phyloP scores from a whole-genome alignment of 106 monocot species.

The Dendrobium nobile region DNA sequence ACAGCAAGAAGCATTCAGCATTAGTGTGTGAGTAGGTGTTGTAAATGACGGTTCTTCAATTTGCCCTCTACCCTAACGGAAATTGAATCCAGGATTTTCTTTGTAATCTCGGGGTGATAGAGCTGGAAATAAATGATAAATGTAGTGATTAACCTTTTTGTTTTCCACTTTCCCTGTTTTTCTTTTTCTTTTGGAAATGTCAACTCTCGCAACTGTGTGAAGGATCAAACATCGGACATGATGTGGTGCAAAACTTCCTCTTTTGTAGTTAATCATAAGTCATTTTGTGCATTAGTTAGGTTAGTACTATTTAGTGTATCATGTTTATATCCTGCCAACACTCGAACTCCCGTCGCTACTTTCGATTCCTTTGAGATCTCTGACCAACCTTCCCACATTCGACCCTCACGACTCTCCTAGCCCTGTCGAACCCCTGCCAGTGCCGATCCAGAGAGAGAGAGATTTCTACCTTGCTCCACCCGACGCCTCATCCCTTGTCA shows the following conservation, averaged over 20 bases:
- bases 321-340: neutral
- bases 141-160: neutral
- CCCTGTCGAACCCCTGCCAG: too few relatives aligned
- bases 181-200: neutral
- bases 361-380: too few relatives aligned
- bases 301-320: neutral
- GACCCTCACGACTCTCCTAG: too few relatives aligned
- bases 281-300: neutral
- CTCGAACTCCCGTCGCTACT: too few relatives aligned
- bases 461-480: too few relatives aligned
- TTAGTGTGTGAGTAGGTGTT: neutral
- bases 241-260: neutral
- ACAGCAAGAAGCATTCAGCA: neutral
- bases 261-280: neutral
- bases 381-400: too few relatives aligned
- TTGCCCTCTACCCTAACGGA: neutral
- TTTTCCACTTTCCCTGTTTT: neutral
- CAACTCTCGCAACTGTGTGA: neutral
- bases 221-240: neutral
- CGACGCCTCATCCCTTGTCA: too few relatives aligned
- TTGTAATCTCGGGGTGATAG: neutral
- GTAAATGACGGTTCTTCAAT: neutral
- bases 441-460: too few relatives aligned
- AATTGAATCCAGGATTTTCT: neutral
- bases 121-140: neutral